phyloP scores from a whole-genome alignment of 2,329 filamentous ascomycete genomes.

The Penicillium hordei region DNA sequence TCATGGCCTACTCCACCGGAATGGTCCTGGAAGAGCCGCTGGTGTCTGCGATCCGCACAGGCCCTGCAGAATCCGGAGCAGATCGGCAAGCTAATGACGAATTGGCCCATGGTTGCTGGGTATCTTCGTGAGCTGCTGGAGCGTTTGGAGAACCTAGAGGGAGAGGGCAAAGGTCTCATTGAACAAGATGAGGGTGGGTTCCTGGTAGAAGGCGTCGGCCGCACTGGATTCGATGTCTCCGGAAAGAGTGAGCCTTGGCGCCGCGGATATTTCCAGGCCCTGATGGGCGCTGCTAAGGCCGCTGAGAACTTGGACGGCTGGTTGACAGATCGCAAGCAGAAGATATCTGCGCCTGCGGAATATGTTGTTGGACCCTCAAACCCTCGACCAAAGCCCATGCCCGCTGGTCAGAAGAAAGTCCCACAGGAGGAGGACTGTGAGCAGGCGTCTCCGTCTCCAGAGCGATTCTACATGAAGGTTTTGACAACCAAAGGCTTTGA shows the following conservation, averaged over 20 bases:
- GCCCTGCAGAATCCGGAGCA: slow-evolving; percentile 59
- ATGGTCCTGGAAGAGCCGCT: slow-evolving; percentile 71
- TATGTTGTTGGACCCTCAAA: slow-evolving; percentile 82
- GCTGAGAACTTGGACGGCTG: slow-evolving; percentile 81
- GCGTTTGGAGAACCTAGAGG: slow-evolving; percentile 66
- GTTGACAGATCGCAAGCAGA: slow-evolving; percentile 67
- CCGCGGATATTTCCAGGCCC: slow-evolving; percentile 76
- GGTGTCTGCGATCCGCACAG: slow-evolving; percentile 65
- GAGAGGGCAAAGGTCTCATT: slow-evolving; percentile 66
- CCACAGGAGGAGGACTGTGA: slow-evolving; percentile 75
- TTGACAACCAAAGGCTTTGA: slow-evolving; percentile 78
- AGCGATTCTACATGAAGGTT: slow-evolving; percentile 77
- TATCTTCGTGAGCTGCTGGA: slow-evolving; percentile 61
- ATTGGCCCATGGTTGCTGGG: slow-evolving; percentile 68
- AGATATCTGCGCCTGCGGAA: slow-evolving; percentile 67
- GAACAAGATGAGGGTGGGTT: slow-evolving; percentile 56
- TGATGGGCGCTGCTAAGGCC: slow-evolving; percentile 74
- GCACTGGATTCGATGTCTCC: slow-evolving; percentile 66
- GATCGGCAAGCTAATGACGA: slow-evolving; percentile 54
- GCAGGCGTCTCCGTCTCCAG: slow-evolving; percentile 66
- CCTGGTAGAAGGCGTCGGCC: slow-evolving; percentile 56
- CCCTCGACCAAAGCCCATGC: slow-evolving; percentile 71
- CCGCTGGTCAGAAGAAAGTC: slow-evolving; percentile 59
- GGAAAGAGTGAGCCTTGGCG: slow-evolving; percentile 80
- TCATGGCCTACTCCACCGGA: slow-evolving; percentile 78